Evolutionary conservation across 306 rosid genomes (phyloP), one percentile per base, ranked within the genome.

Genomic region (Malus sieversii): DNA sequence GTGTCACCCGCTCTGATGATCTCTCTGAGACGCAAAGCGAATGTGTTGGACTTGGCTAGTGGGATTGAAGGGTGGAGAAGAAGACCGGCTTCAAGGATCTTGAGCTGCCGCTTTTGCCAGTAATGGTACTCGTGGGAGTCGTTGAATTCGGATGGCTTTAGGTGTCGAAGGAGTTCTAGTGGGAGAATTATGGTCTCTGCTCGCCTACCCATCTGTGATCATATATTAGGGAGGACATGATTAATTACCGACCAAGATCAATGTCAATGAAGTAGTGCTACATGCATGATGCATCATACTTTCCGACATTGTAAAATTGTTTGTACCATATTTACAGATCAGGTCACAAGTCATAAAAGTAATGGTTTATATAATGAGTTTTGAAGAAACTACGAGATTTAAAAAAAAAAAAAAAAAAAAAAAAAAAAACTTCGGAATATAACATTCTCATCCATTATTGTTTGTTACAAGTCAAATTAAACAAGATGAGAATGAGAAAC

Each of bases 121-220:
- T 77, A 61, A 69, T 92, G 96, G 82, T 95, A 92, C 70, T 92
- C 99, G 19, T 80, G 79, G 25, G 92, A 82, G 77, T 95, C 97
- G 63, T 68, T 95, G 89, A 95, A 95, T 77, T 95, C 99, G 5
- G 97, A 72, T 5, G 96, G 91, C 66, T 92, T 95, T 45, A 95
- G 51, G 62, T 95, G 97, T 29, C 99, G 87, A 48, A 95, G 70
- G 45, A 95, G 90, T 78, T 95, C 99, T 68, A 95, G 74, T n/a
- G 99, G 97, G 1, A 95, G 91, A 29, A 95, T 92, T 73, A 92
- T 95, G 4, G 99, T 95, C 85, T 95, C 99, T 75, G 96, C 93
- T 83, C 96, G 76, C 79, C 90, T 85, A 22, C 97, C 98, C 79
- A 84, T 77, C 99, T 95, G 87, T 74, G 35, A 70, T 65, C 32